Base-by-base conservation (phyloP, 768 basidiomycete genomes). In the Mycena metata region DNA sequence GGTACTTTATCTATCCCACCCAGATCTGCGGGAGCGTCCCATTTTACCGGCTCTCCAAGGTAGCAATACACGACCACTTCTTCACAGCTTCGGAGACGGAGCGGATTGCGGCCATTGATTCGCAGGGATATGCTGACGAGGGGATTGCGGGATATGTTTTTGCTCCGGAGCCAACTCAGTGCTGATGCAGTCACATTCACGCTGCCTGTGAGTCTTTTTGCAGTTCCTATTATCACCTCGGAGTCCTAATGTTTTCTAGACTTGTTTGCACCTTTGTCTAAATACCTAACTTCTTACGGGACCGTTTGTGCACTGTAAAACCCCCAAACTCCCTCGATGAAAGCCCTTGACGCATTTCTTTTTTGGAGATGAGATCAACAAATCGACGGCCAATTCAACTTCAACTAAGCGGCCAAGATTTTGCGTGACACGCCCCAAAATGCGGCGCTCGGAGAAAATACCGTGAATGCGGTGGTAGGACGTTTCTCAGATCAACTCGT, bases 401-500 rank as follows among this genome's bases (percentile, higher is more conserved):
- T 45, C 43, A 45, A 45, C 43, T 45, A 17, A 45, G 43, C 43
- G n/a, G 43, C 43, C 43, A n/a, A 45, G n/a, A 45, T 45, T 45
- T 45, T 45, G 43, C 16, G 43, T 45, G 43, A 45, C 43, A 45
- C 43, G n/a, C 43, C 16, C 43, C 43, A n/a, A 45, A 45, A 45
- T 45, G 43, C n/a, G 43, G 43, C 6, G 43, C 15, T 45, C 43
- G 7, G 43, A 45, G 43, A 45, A 45, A 45, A 45, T 45, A n/a
- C 43, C n/a, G 43, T 13, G 43, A 45, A 13, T 45, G n/a, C 43
- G 5, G 43, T 6, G 43, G 43, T 45, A 45, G 15, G 15, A 45
- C 43, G 43, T n/a, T 45, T 45, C 43, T 45, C n/a, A 45, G 43
- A 45, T 45, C 43, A 45, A 45, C 43, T n/a, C 43, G 43, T 45